Conservation (phyloP, 2,329 filamentous ascomycete species). For the Elsinoe perseae region DNA sequence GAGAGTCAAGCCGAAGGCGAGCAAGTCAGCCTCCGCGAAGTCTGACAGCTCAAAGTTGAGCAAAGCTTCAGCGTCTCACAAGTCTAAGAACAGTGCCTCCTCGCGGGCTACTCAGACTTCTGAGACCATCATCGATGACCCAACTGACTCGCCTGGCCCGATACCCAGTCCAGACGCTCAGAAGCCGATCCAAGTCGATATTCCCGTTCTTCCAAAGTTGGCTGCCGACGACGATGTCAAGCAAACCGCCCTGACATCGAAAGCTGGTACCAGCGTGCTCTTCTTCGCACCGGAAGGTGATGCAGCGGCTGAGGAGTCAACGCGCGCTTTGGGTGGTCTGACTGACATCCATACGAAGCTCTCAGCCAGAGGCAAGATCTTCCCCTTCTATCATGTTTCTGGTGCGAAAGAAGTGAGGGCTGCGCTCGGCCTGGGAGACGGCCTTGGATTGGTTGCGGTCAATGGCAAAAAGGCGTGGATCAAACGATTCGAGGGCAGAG, state of each 20-base stretch:
- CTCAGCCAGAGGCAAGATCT: conserved; percentile 57
- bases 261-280: conserved; percentile 76
- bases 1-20: conserved; percentile 35
- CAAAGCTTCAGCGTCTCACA: conserved; percentile 45
- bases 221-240: conserved; percentile 48
- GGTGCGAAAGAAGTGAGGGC: conserved; percentile 44
- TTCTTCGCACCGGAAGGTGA: conserved; percentile 55
- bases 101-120: conserved; percentile 43
- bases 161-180: conserved; percentile 38
- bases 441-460: conserved; percentile 68
- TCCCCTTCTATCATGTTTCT: conserved; percentile 69
- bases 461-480: conserved; percentile 85
- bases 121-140: conserved; percentile 42
- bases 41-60: conserved; percentile 44
- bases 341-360: conserved; percentile 72
- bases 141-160: conserved; percentile 50
- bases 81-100: conserved; percentile 41
- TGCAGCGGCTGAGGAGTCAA: conserved; percentile 32
- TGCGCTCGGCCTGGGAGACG: conserved; percentile 54
- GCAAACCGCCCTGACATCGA: conserved; percentile 63
- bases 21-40: conserved; percentile 39
- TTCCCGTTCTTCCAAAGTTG: conserved; percentile 57
- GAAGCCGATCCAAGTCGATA: conserved; percentile 47
- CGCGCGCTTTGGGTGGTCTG: conserved; percentile 50
- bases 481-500: conserved; percentile 55